Base-by-base conservation (phyloP, 805 yeast genomes). In the Candida ficus region DNA sequence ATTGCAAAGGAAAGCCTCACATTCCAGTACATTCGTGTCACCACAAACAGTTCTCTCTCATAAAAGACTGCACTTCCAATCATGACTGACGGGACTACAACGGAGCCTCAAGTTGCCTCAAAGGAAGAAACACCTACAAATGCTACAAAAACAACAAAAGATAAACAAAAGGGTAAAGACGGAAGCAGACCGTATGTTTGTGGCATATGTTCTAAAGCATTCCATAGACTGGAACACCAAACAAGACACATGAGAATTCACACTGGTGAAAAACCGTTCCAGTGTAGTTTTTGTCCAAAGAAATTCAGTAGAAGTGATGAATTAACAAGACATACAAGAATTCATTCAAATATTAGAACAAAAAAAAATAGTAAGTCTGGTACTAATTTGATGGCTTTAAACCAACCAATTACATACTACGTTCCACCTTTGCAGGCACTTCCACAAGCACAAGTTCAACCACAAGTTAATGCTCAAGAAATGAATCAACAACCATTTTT, bases 191-290 rank as follows among this genome's bases (percentile, higher is more conserved):
- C 96, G 3, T 89, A 84, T 68, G 78, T 80, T 53, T 88, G 96
- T 56, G 81, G 90, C 17, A 69, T 84, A 53, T 88, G 96, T 62
- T 80, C 77, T 37, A 85, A 87, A 64, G 87, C 95, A 9, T 88
- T 88, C 60, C 91, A 86, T 60, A 72, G 96, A 45, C 67, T 88
- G 35, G 96, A 88, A 61, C 96, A 88, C 61, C 95, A 86, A 58
- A 88, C 95, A 11, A 73, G 96, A 50, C 96, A 88, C 60, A 83
- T 89, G 50, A 70, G 96, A 43, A 88, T 95, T 9, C 96, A 88
- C 64, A 88, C 96, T 1, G 96, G 96, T 36, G 95, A 88, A 60
- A 85, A 87, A 59, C 95, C 96, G 3, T 93, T 85, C 57, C 80
- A 78, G 37, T 88, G 96, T 62, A 74, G 79, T 16, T 87, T 75